Evolutionary conservation across 768 basidiomycete species (phyloP).

Genomic region (Collybia sordida): DNA sequence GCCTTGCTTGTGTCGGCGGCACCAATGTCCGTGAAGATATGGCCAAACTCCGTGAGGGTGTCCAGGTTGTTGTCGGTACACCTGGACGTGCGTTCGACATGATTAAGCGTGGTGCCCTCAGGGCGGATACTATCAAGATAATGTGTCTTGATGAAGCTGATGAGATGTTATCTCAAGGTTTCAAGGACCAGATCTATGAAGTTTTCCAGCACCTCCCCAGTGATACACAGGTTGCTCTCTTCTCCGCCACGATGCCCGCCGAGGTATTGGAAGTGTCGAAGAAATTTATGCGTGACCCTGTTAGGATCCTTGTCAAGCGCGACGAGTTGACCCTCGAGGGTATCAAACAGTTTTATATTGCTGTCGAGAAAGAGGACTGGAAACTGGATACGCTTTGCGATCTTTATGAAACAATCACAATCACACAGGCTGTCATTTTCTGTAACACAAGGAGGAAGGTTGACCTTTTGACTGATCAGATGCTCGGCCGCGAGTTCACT

Average conservation of each 20-base stretch:
- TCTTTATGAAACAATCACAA: conserved; percentile 97
- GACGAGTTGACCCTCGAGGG: conserved; percentile 98
- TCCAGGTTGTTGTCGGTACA: conserved; percentile 91
- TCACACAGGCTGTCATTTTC: conserved; percentile 99
- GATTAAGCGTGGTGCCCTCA: conserved; percentile 93
- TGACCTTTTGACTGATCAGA: conserved; percentile 98
- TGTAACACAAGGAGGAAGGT: conserved; percentile 99
- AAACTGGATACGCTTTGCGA: conserved; percentile 99
- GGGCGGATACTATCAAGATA: conserved; percentile 85
- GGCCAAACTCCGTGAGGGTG: conserved; percentile 92
- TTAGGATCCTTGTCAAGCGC: conserved; percentile 96
- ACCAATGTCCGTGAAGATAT: conserved; percentile 99
- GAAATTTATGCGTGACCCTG: conserved; percentile 98
- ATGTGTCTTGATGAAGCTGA: conserved; percentile 99
- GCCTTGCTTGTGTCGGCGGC: conserved; percentile 97
- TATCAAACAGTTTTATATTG: conserved; percentile 99
- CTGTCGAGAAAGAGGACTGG: conserved; percentile 99
- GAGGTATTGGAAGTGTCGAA: conserved; percentile 98
- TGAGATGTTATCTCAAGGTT: conserved; percentile 97
- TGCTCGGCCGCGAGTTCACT: conserved; percentile 95
- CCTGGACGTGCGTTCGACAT: conserved; percentile 98
- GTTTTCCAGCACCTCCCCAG: conserved; percentile 97
- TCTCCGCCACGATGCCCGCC: conserved; percentile 96
- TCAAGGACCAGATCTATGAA: conserved; percentile 99
- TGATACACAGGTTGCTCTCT: conserved; percentile 95